phyloP scores from a whole-genome alignment of 1,139 yeast genomes.

The Blastobotrys illinoisensis region DNA sequence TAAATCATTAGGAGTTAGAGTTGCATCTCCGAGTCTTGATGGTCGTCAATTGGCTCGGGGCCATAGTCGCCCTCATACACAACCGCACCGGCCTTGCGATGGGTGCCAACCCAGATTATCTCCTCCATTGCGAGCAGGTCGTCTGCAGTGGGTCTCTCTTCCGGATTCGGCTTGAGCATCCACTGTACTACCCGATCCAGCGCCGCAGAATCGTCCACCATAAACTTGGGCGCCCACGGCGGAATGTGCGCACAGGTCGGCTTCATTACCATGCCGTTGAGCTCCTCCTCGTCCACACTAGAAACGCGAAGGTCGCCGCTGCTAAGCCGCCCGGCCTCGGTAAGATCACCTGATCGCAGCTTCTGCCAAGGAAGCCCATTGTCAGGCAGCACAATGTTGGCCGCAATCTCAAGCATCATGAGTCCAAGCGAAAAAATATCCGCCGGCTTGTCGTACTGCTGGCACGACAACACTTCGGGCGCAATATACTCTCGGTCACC shows the following conservation, averaged over 20 bases:
- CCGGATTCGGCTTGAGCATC: slow-evolving; percentile 89
- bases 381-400: slow-evolving; percentile 90
- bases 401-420: slow-evolving; percentile 91
- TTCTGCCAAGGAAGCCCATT: slow-evolving; percentile 98
- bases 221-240: slow-evolving; percentile 77
- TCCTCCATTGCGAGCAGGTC: slow-evolving; percentile 65
- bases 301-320: slow-evolving; percentile 48
- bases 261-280: slow-evolving; percentile 8
- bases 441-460: slow-evolving; percentile 84
- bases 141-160: slow-evolving; percentile 70
- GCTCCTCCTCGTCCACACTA: slow-evolving; percentile 16
- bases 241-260: slow-evolving; percentile 1
- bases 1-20: background rate
- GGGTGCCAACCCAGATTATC: slow-evolving; percentile 68
- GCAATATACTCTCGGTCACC: slow-evolving; percentile 98
- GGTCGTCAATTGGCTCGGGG: slow-evolving; percentile 47
- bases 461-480: slow-evolving; percentile 83
- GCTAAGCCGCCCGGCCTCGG: slow-evolving; percentile 89
- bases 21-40: slow-evolving; percentile 11
- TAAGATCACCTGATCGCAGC: slow-evolving; percentile 86
- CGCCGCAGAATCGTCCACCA: slow-evolving; percentile 66
- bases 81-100: slow-evolving; percentile 91
- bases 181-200: slow-evolving; percentile 76
- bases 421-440: slow-evolving; percentile 91
- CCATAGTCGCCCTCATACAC: slow-evolving; percentile 97